Evolutionary conservation across 2,329 filamentous ascomycete genomes (phyloP), one percentile per base, ranked within the genome.

Genomic region (Saccharata proteae): DNA sequence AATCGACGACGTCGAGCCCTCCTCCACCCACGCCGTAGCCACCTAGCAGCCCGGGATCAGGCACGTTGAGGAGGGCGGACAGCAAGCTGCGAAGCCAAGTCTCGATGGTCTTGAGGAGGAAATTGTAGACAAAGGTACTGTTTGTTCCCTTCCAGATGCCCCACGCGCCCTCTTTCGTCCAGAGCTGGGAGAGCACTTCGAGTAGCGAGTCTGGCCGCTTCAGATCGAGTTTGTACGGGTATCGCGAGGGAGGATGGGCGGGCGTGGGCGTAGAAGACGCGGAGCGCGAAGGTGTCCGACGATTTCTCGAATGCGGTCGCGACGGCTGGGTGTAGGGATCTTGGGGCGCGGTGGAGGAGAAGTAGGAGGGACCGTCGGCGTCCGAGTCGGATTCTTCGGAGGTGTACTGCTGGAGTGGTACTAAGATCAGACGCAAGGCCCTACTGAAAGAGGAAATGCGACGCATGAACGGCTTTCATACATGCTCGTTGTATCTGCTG

Each of bases 71-170:
- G 5, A 96, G 67, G 2, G 90, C 88, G 26, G 84, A 84, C n/a
- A 96, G 67, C 31, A 94, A 69, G 46, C 84, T 90, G 45, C 85
- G 74, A 7, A 86, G 81, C 77, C 92, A 98, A 44, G 83, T 86
- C 53, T 96, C 90, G 17, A 93, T 62, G 6, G 92, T 78, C 8
- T 84, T 84, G 39, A 86, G 73, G 12, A 96, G 67, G 27, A 94
- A 73, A 0, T 77, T 81, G 58, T 96, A 93, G 29, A 96, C 66
- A 48, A 96, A 98, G 1, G 85, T 92, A 10, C 81, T 75, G 51
- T 96, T 96, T 21, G 85, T 83, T 6, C 79, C 71, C 54, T 94
- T 94, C 86, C 88, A 98, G 4, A 94, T 77, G 4, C 90, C 90
- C 68, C 85, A 86, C 1, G 78, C 78, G 20, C 85, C 83, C 51